phyloP scores from a whole-genome alignment of 1,139 yeast species.

The Yamadazyma blattariae region DNA sequence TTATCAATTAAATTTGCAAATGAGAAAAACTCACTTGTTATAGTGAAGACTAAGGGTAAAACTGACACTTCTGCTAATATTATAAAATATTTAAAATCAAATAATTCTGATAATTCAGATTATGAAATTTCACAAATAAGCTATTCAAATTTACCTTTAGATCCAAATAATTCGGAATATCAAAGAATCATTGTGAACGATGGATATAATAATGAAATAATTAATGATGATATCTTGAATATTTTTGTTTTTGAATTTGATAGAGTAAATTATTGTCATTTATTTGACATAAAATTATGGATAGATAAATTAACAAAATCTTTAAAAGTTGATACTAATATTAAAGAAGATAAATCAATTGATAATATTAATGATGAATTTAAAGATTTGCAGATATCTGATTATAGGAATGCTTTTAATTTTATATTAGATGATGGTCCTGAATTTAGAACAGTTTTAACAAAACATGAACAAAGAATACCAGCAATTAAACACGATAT shows the following conservation, averaged over 20 bases:
- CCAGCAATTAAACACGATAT: constrained; percentile 46
- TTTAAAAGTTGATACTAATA: neutral
- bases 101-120: constrained; percentile 3
- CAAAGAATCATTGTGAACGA: constrained; percentile 35
- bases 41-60: constrained; percentile 22
- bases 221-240: constrained; percentile 21
- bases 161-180: constrained; percentile 13
- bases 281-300: constrained; percentile 32
- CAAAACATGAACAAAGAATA: constrained; percentile 52
- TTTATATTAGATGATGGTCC: constrained; percentile 69
- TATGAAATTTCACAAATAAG: constrained; percentile 28
- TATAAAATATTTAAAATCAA: constrained; percentile 6
- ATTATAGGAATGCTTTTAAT: constrained; percentile 28
- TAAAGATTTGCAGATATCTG: constrained; percentile 12
- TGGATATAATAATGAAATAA: constrained; percentile 17
- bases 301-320: constrained; percentile 15
- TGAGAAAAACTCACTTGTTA: constrained; percentile 20
- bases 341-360: neutral
- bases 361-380: neutral
- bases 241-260: constrained; percentile 31
- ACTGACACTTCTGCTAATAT: constrained; percentile 13
- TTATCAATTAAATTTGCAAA: constrained; percentile 19
- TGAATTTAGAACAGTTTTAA: constrained; percentile 57
- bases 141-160: constrained; percentile 26
- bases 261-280: constrained; percentile 17